Percentiles rank a stretch among this genome's conserved stretches.
Conservation (phyloP, 2,329 filamentous ascomycete genomes). For the Neobulgaria alba region DNA sequence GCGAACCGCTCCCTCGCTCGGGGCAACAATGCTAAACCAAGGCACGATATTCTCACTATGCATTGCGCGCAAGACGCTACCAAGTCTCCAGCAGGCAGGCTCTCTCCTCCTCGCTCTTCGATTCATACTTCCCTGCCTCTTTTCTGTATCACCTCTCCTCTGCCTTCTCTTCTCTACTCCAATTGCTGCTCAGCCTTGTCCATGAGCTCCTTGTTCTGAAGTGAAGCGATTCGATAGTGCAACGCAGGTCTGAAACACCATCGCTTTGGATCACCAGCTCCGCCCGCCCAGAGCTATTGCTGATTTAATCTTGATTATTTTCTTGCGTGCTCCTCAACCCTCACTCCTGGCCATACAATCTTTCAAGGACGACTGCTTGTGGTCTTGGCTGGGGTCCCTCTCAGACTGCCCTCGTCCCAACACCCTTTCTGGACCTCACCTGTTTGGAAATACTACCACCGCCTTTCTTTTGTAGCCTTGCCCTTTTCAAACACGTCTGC, state of each 20-base stretch:
- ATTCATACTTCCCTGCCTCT: neutral
- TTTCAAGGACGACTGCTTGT: neutral
- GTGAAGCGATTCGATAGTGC: conserved; percentile 2
- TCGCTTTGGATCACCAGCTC: no score
- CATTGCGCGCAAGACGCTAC: no score
- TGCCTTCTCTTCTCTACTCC: neutral
- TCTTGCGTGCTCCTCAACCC: neutral
- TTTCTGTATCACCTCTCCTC: neutral
- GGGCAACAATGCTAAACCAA: no score
- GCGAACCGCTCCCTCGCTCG: no score
- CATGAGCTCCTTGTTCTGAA: neutral
- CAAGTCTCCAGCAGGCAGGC: no score
- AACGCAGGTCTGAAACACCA: conserved; percentile 1
- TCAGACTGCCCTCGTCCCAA: neutral
- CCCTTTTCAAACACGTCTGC: neutral
- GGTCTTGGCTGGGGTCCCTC: neutral
- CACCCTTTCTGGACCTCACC: neutral
- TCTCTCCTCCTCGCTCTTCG: neutral
- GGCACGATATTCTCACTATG: no score
- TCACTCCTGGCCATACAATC: neutral
- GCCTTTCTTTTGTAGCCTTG: neutral
- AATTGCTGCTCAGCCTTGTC: neutral
- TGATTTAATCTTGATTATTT: neutral
- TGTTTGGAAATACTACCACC: neutral
- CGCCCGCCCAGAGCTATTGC: neutral